phyloP scores from a whole-genome alignment of 2,329 filamentous ascomycete genomes.

The Leptographium wingfieldii region DNA sequence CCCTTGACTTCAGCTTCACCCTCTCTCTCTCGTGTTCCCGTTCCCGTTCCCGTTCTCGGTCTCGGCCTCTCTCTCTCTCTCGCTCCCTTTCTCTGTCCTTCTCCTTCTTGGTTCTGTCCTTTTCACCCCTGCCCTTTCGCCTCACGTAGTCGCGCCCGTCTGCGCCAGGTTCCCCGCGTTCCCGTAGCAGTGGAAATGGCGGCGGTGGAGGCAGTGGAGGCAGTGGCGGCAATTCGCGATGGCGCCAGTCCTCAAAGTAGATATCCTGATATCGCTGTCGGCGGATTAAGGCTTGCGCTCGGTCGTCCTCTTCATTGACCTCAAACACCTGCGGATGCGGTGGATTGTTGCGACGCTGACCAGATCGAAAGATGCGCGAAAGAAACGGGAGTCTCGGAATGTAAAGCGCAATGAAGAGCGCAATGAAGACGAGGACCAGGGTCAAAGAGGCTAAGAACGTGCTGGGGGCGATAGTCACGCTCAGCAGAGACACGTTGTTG shows the following conservation, averaged over 20 bases:
- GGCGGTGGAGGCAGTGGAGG: conserved; percentile 10
- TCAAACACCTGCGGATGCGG: background rate
- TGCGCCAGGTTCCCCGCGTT: conserved; percentile 1
- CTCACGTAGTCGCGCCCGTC: conserved; percentile 1
- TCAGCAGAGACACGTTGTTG: conserved; percentile 48
- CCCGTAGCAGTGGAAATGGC: background rate
- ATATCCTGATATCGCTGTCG: background rate
- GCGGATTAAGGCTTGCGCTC: background rate
- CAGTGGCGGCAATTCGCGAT: conserved; percentile 11
- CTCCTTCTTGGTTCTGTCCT: background rate
- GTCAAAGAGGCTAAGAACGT: conserved; percentile 41
- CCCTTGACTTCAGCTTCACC: background rate
- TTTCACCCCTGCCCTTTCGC: conserved; percentile 4
- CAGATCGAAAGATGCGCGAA: conserved; percentile 13
- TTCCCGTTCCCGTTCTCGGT: background rate
- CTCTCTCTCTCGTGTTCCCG: background rate
- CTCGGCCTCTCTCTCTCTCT: too few relatives aligned
- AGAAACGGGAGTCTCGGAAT: conserved; percentile 19
- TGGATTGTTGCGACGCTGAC: conserved; percentile 11
- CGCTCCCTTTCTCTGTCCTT: background rate
- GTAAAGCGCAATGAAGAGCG: conserved; percentile 39
- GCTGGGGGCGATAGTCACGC: conserved; percentile 44
- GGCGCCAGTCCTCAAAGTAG: conserved; percentile 6
- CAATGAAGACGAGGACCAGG: conserved; percentile 37
- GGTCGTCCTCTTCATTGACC: conserved; percentile 9